phyloP scores from a whole-genome alignment of 345 rosid genomes.

The Limnanthes douglasii region DNA sequence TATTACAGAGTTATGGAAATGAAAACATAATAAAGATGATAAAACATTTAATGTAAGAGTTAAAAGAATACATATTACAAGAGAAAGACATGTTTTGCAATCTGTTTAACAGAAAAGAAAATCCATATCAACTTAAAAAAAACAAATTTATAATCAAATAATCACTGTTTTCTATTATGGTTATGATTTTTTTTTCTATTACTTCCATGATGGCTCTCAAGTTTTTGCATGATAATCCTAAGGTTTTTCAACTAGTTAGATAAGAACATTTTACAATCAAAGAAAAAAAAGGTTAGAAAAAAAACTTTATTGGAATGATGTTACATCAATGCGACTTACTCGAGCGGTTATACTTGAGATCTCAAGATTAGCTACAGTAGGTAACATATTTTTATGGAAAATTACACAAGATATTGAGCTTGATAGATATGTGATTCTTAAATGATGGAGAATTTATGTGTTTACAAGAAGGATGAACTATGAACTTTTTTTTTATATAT shows the following conservation, averaged over 20 bases:
- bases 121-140: conserved; percentile 26
- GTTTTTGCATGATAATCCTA: conserved; percentile 61
- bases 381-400: conserved; percentile 69
- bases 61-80: conserved; percentile 26
- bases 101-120: conserved; percentile 33
- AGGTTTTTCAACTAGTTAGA: conserved; percentile 45
- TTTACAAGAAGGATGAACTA: conserved; percentile 67
- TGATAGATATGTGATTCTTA: conserved; percentile 22
- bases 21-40: conserved; percentile 27
- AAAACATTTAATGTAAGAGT: conserved; percentile 26
- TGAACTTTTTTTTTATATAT: conserved; percentile 40
- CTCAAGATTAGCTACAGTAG: conserved; percentile 64
- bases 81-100: conserved; percentile 51
- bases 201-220: conserved; percentile 79
- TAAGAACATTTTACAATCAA: conserved; percentile 36
- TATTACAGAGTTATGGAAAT: conserved; percentile 55
- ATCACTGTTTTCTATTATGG: conserved; percentile 64
- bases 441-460: conserved; percentile 30
- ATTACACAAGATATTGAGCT: conserved; percentile 51
- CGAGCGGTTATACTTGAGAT: conserved; percentile 62
- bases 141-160: conserved; percentile 55
- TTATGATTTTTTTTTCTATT: conserved; percentile 65
- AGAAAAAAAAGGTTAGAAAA: conserved; percentile 24
- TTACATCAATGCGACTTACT: conserved; percentile 45
- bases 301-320: conserved; percentile 30